Evolutionary conservation across 129 eudicot genomes (phyloP), one percentile per base, ranked within the genome.

Genomic region (Chrysanthemum seticuspe): DNA sequence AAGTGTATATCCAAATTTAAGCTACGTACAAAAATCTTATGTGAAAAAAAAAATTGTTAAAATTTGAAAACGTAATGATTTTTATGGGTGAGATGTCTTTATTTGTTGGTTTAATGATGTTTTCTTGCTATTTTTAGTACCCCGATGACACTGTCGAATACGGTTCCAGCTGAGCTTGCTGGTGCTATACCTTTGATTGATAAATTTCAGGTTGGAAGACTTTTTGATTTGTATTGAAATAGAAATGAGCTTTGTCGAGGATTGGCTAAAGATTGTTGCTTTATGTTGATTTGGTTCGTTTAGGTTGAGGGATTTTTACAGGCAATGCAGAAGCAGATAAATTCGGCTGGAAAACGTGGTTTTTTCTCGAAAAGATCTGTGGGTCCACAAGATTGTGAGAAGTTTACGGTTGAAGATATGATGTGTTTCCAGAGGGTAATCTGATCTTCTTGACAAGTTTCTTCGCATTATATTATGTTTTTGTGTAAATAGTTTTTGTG

Each of bases 261-360:
- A 77, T n/a, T 29, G 53, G n/a, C 58, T 76, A 55, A 40, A 51
- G 61, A 47, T 59, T 65, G 62, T 48, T 68, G 51, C 75, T 68
- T 76, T 51, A 19, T 64, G 51, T 21, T 23, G 51, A 55, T 21
- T 64, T 65, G 29, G 27, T 47, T 58, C 14, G 13, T 62, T 76
- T 58, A 93, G 98, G 99, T 91, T 13, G 97, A 95, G 78, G 99
- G 96, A 10, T 95, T 95, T 77, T 27, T 95, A 74, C 82, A 88
- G 87, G 94, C 99, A 15, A 95, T 95, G 99, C 97, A 91, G 71
- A 95, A 95, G 71, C 99, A 90, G 82, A 90, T 90, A 21, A 91
- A 86, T 62, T 94, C 99, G 15, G 87, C 91, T 67, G 91, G 94
- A 55, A 95, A 83, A 75, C 96, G 99, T 60, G 85, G 99, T 1